These are phyloP conservation scores for Chytriomyces hyalinus DNA, from an alignment of 192 early-diverging fungal species.

Conservation along the genomic window DNA sequence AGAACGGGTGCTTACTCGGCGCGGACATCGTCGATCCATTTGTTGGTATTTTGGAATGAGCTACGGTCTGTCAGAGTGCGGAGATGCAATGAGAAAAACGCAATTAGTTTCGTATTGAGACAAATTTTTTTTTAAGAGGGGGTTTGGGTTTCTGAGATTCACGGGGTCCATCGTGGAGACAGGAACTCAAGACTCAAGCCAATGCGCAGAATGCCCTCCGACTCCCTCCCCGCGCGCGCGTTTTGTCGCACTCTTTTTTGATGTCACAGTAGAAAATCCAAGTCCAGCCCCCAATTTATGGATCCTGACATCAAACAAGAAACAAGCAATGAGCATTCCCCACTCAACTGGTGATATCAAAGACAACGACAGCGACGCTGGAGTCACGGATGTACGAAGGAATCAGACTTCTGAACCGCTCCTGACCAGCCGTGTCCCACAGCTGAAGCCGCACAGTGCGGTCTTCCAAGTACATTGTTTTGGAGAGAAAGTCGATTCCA, in stretches of 20 bases:
- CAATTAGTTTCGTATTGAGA: neutral
- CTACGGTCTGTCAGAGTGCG: conserved; percentile 71
- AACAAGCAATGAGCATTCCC: neutral
- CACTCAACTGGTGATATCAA: conserved; percentile 88
- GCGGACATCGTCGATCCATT: conserved; percentile 99
- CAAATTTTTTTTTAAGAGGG: conserved; percentile 2
- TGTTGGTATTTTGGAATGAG: conserved; percentile 95
- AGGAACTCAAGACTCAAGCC: no score
- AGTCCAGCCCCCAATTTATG: no score
- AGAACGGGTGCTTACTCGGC: conserved; percentile 63
- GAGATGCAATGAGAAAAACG: conserved; percentile 7
- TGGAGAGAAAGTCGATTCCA: conserved; percentile 98
- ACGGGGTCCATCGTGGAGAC: no score
- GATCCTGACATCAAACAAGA: neutral
- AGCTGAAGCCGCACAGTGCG: conserved; percentile 96
- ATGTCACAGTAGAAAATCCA: neutral
- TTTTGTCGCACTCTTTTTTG: no score
- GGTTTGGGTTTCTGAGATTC: no score
- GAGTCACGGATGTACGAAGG: conserved; percentile 99
- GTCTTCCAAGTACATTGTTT: conserved; percentile 99
- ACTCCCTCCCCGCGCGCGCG: no score
- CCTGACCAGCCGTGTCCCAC: conserved; percentile 98
- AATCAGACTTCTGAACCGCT: conserved; percentile 96
- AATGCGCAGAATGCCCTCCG: no score
- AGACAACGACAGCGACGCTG: conserved; percentile 95